Evolutionary conservation across 352 stramenopile genomes (phyloP).

Genomic region (Pythium utonaiense): DNA sequence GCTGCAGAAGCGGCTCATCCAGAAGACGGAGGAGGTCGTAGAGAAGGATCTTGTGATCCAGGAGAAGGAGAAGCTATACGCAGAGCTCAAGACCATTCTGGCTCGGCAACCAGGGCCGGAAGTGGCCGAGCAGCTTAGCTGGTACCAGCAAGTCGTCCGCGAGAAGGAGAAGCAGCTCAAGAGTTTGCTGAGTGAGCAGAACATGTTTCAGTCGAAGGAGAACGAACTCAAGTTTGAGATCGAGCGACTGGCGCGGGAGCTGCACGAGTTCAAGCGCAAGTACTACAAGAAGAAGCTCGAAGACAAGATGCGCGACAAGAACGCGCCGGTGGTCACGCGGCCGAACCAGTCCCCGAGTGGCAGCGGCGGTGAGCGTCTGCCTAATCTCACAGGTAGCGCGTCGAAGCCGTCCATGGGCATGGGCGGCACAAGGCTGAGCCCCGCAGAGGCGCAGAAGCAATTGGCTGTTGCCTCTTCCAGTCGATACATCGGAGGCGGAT

Average conservation of each 20-base stretch:
- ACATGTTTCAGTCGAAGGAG: slow-evolving; percentile 94
- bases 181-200: slow-evolving; percentile 95
- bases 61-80: slow-evolving; percentile 95
- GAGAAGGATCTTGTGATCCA: slow-evolving; percentile 94
- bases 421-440: slow-evolving; percentile 30
- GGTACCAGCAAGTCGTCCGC: slow-evolving; percentile 94
- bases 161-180: slow-evolving; percentile 97
- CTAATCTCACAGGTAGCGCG: slow-evolving; percentile 32
- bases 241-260: slow-evolving; percentile 87
- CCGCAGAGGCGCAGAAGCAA: slow-evolving; percentile 79
- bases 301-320: slow-evolving; percentile 76
- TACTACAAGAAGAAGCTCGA: slow-evolving; percentile 94
- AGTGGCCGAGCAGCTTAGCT: slow-evolving; percentile 93
- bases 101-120: slow-evolving; percentile 92
- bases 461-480: slow-evolving; percentile 82
- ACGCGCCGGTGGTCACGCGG: slow-evolving; percentile 26
- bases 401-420: background rate
- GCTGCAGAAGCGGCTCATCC: slow-evolving; percentile 92
- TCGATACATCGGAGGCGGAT: slow-evolving; percentile 91
- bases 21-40: slow-evolving; percentile 94
- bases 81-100: slow-evolving; percentile 93
- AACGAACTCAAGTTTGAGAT: slow-evolving; percentile 96
- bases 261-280: slow-evolving; percentile 94
- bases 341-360: slow-evolving; percentile 29
- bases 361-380: slow-evolving; percentile 26